These are phyloP conservation scores for Candida sp. DNA, from an alignment of 1,139 yeast genomes.

Conservation along the genomic window DNA sequence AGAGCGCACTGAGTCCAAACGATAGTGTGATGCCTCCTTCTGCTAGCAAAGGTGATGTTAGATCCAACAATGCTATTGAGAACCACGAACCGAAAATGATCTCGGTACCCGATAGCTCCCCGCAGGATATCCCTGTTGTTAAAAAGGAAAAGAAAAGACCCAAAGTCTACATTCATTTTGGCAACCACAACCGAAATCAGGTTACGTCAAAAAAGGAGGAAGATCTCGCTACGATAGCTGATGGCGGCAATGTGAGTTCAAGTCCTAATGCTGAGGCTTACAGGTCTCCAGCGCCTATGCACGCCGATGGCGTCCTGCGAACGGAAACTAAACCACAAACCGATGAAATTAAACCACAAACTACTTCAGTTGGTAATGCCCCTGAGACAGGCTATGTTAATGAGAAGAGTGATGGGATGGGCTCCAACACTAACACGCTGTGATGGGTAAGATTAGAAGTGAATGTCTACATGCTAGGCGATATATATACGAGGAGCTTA, in stretches of 20 bases:
- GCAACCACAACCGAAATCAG: not conserved
- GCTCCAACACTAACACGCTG: not conserved
- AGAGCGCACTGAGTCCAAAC: not conserved
- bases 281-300: not conserved
- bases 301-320: not conserved
- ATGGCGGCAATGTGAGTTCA: not conserved
- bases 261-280: not conserved
- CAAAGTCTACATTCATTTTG: constrained; percentile 11
- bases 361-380: not conserved
- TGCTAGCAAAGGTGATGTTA: too few species aligned
- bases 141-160: constrained; percentile 2
- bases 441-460: not conserved
- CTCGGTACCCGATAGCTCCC: not conserved
- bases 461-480: not conserved
- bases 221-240: not conserved
- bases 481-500: too few species aligned
- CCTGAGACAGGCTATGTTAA: not conserved
- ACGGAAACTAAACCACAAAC: not conserved
- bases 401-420: not conserved
- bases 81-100: not conserved
- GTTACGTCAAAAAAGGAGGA: not conserved
- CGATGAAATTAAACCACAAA: not conserved
- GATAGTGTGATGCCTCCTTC: not conserved
- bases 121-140: not conserved
- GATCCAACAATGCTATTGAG: not conserved